Conservation (phyloP, 2,329 filamentous ascomycete genomes). For the Hyphodiscus sp. region DNA sequence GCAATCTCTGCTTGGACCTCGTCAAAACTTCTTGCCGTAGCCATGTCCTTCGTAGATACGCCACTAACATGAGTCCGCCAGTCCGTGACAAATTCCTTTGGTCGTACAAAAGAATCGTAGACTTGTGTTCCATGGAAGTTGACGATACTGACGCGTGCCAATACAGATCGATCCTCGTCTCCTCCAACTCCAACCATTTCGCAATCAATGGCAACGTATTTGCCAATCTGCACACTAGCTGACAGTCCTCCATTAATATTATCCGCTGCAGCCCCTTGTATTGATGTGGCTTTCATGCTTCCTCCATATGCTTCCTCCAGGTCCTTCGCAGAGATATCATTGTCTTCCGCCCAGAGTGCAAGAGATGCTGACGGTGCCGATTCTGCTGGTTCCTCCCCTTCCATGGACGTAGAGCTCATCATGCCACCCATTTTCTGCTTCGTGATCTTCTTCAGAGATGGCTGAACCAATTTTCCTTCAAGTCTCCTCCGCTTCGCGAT, state of each 20-base stretch:
- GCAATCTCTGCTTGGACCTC: conserved; percentile 70
- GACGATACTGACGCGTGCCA: conserved; percentile 84
- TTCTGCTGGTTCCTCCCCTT: conserved; percentile 29
- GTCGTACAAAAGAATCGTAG: conserved; percentile 87
- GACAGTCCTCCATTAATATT: conserved; percentile 59
- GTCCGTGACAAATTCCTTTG: conserved; percentile 73
- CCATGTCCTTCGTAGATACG: conserved; percentile 68
- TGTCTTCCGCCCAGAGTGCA: conserved; percentile 54
- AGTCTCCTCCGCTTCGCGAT: conserved; percentile 30
- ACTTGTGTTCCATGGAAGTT: conserved; percentile 91
- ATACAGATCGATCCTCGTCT: conserved; percentile 61
- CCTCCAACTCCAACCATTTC: conserved; percentile 93
- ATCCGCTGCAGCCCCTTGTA: conserved; percentile 39
- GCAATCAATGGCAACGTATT: conserved; percentile 90
- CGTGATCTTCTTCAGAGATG: conserved; percentile 3
- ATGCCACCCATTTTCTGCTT: conserved; percentile 47
- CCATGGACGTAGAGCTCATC: conserved; percentile 40
- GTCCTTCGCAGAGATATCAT: conserved; percentile 53
- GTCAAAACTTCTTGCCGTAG: conserved; percentile 61
- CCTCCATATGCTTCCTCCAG: conserved; percentile 57
- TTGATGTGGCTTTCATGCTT: conserved; percentile 42
- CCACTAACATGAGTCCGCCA: conserved; percentile 87
- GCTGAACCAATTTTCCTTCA: conserved; percentile 18
- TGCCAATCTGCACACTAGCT: conserved; percentile 63
- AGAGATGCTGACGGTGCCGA: conserved; percentile 45